phyloP scores from a whole-genome alignment of 2,329 filamentous ascomycete genomes.

The Thyridium curvatum region DNA sequence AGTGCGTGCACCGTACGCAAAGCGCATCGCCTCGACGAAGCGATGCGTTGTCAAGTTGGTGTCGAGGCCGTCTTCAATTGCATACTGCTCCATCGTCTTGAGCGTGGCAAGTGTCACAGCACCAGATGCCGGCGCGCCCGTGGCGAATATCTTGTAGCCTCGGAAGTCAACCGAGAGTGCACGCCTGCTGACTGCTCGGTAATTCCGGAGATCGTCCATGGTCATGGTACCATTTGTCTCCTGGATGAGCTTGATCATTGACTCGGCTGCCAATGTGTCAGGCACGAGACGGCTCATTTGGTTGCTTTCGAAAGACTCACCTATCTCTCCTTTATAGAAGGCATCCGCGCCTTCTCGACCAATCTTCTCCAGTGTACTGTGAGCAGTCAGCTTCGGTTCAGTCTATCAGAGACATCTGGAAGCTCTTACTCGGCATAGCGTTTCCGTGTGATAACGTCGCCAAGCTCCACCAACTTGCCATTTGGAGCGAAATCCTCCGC shows the following conservation, averaged over 20 bases:
- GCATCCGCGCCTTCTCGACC: conserved; percentile 53
- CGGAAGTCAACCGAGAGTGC: conserved; percentile 60
- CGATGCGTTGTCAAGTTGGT: conserved; percentile 70
- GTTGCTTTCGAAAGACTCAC: conserved; percentile 12
- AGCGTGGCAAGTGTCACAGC: conserved; percentile 68
- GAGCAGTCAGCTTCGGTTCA: conserved; percentile 3
- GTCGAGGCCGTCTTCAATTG: conserved; percentile 42
- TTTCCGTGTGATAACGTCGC: conserved; percentile 73
- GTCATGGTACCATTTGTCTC: conserved; percentile 78
- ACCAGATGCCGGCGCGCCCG: conserved; percentile 73
- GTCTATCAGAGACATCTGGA: not conserved
- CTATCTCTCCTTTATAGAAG: conserved; percentile 29
- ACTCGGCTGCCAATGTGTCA: conserved; percentile 47
- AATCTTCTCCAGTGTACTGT: conserved; percentile 65
- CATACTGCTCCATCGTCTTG: conserved; percentile 78
- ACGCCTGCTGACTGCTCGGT: conserved; percentile 56
- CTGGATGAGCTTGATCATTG: conserved; percentile 65
- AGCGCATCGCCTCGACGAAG: conserved; percentile 82
- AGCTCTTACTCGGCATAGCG: conserved; percentile 59
- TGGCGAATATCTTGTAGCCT: conserved; percentile 62
- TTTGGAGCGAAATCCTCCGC: conserved; percentile 84
- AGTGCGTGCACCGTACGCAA: conserved; percentile 76
- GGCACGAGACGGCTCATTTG: not conserved
- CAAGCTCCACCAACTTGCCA: conserved; percentile 60
- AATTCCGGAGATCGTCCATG: conserved; percentile 67